These are phyloP conservation scores for Umbelopsis ramanniana DNA, from an alignment of 192 early-diverging fungal species.

Conservation along the genomic window DNA sequence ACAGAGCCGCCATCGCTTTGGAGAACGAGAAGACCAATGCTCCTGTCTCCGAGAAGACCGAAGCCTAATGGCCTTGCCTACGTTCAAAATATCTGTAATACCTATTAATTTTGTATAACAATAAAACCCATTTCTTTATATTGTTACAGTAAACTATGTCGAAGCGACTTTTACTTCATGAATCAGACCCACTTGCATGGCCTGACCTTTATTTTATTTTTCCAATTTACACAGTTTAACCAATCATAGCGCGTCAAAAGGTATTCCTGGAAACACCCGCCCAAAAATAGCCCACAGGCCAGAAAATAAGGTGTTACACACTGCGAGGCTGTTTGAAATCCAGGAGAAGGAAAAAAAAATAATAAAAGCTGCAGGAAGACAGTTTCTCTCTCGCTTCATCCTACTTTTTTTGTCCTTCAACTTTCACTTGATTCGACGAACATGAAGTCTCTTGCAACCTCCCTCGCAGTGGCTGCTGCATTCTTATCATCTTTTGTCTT, in stretches of 20 bases:
- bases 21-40: background rate
- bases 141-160: background rate
- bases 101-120: constrained; percentile 4
- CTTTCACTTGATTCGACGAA: background rate
- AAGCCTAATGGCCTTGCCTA: background rate
- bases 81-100: background rate
- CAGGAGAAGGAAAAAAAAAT: constrained; percentile 9
- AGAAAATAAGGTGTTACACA: background rate
- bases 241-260: background rate
- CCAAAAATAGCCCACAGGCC: constrained; percentile 4
- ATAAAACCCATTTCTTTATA: background rate
- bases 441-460: constrained; percentile 14
- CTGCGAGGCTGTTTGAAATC: background rate
- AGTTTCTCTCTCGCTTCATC: background rate
- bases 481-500: constrained; percentile 1
- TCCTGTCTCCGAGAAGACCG: background rate
- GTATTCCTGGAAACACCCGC: constrained; percentile 15
- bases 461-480: constrained; percentile 1
- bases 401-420: background rate
- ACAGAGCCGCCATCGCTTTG: background rate
- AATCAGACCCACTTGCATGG: background rate
- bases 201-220: background rate
- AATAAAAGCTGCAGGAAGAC: background rate
- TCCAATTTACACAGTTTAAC: background rate
- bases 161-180: background rate